Evolutionary conservation across 805 yeast species (phyloP).

Genomic region (Candida railenensis): DNA sequence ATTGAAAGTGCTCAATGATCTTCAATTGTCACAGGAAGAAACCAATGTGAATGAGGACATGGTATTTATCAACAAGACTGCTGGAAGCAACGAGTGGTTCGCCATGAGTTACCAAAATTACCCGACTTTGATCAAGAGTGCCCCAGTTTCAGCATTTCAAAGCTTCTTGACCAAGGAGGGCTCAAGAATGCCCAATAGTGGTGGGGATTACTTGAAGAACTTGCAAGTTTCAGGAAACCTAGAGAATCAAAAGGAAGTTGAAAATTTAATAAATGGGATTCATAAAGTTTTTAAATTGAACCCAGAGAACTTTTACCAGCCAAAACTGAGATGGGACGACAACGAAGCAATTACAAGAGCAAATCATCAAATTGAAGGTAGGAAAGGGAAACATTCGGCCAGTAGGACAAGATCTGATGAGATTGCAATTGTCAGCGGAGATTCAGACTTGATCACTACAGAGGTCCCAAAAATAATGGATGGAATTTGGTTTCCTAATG

Average conservation of each 20-base stretch:
- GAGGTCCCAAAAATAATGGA: slow-evolving; percentile 16
- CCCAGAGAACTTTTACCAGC: slow-evolving; percentile 34
- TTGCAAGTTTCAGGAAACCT: slow-evolving; percentile 16
- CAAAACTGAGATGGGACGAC: slow-evolving; percentile 26
- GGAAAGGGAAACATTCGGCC: not conserved
- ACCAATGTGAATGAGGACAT: slow-evolving; percentile 24
- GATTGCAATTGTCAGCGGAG: not conserved
- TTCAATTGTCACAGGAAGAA: slow-evolving; percentile 21
- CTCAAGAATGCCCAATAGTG: not conserved
- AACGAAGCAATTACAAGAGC: not conserved
- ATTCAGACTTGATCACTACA: not conserved
- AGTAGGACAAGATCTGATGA: not conserved
- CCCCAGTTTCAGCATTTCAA: slow-evolving; percentile 63
- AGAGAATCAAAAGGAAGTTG: slow-evolving; percentile 17
- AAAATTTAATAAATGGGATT: slow-evolving; percentile 31
- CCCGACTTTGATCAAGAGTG: slow-evolving; percentile 79
- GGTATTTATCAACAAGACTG: slow-evolving; percentile 66
- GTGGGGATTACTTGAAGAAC: slow-evolving; percentile 14
- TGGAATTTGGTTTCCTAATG: slow-evolving; percentile 33
- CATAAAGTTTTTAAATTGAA: slow-evolving; percentile 31
- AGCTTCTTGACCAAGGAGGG: slow-evolving; percentile 11
- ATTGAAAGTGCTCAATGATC: slow-evolving; percentile 38
- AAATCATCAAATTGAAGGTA: not conserved
- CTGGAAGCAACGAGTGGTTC: slow-evolving; percentile 68
- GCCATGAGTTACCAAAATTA: slow-evolving; percentile 77